These are phyloP conservation scores for Saposhnikovia divaricata DNA, from an alignment of 129 eudicot genomes.

Conservation along the genomic window DNA sequence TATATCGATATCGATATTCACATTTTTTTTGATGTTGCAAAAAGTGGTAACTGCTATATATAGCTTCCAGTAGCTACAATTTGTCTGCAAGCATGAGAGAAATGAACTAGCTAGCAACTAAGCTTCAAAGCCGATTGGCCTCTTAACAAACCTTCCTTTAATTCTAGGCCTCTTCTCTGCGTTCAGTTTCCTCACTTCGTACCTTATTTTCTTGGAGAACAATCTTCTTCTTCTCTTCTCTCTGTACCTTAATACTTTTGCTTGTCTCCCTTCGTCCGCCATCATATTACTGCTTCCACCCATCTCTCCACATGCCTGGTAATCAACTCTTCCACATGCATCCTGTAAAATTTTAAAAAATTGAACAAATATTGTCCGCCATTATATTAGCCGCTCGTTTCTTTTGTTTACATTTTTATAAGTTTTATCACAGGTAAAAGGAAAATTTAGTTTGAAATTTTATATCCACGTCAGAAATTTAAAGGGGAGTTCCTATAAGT, in stretches of 20 bases:
- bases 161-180: conserved; percentile 89
- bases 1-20: neutral
- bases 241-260: conserved; percentile 78
- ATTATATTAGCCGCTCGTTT: neutral
- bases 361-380: neutral
- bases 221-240: conserved; percentile 76
- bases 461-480: too few species aligned
- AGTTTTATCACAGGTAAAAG: neutral
- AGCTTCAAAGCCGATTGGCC: neutral
- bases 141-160: conserved; percentile 85
- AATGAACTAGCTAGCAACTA: neutral
- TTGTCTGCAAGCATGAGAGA: neutral
- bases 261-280: conserved; percentile 68
- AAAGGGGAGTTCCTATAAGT: neutral
- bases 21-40: neutral
- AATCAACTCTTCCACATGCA: conserved; percentile 38
- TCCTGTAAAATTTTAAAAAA: conserved; percentile 24
- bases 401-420: neutral
- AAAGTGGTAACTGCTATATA: neutral
- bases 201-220: conserved; percentile 85
- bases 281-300: conserved; percentile 33
- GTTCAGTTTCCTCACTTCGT: conserved; percentile 72
- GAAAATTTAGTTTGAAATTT: too few species aligned
- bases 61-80: neutral
- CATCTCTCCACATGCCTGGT: conserved; percentile 29